phyloP scores from a whole-genome alignment of 1,139 yeast genomes.

The Arxiozyma telluris region DNA sequence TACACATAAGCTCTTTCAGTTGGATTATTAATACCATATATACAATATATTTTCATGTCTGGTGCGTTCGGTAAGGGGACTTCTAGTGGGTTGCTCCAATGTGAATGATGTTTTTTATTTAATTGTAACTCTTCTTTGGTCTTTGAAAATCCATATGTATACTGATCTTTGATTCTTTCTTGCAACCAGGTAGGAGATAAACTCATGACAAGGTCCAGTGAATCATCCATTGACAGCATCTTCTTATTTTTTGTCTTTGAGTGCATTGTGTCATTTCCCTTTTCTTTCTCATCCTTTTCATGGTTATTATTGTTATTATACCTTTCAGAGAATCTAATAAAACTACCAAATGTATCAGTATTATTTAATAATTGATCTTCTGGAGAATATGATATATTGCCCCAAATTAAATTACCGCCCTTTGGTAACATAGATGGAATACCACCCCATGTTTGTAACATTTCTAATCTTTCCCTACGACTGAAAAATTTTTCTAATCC shows the following conservation, averaged over 20 bases:
- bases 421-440: slow-evolving; percentile 93
- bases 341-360: slow-evolving; percentile 52
- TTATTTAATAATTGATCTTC: slow-evolving; percentile 44
- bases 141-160: slow-evolving; percentile 69
- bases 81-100: slow-evolving; percentile 91
- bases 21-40: slow-evolving; percentile 92
- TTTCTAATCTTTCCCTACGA: slow-evolving; percentile 75
- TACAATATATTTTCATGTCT: slow-evolving; percentile 76
- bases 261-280: slow-evolving; percentile 38
- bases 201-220: slow-evolving; percentile 56
- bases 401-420: slow-evolving; percentile 91
- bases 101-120: slow-evolving; percentile 61
- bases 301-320: background rate
- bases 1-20: slow-evolving; percentile 90
- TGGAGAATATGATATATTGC: slow-evolving; percentile 41
- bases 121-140: slow-evolving; percentile 47
- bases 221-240: slow-evolving; percentile 48
- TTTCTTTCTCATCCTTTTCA: slow-evolving; percentile 28
- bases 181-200: slow-evolving; percentile 71
- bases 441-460: slow-evolving; percentile 86
- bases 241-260: background rate
- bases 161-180: slow-evolving; percentile 54
- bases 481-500: slow-evolving; percentile 92
- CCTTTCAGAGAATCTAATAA: slow-evolving; percentile 49
- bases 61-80: slow-evolving; percentile 91